A percentile compares a stretch with the other conserved stretches of the same genome.
Conservation (phyloP, 495 filamentous ascomycete genomes). For the Daldinia caldariorum region DNA sequence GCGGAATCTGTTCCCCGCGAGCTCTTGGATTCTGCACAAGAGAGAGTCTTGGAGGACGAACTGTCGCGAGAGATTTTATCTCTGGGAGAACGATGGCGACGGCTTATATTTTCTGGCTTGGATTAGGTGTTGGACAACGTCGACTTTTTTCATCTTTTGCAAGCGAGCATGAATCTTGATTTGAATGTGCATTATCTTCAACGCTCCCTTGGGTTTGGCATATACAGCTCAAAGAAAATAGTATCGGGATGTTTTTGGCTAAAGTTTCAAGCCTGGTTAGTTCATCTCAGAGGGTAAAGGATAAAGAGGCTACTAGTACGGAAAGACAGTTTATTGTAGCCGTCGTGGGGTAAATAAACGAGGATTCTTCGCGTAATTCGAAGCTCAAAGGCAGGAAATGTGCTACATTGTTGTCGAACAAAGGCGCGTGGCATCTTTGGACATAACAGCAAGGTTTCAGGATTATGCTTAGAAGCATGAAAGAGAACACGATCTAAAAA, state of each 20-base stretch:
- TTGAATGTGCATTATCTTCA: not conserved
- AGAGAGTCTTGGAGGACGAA: constrained; percentile 3
- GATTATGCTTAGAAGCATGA: constrained; percentile 3
- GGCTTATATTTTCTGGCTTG: constrained; percentile 11
- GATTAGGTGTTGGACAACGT: not conserved
- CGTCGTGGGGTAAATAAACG: not conserved
- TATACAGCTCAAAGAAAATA: not conserved
- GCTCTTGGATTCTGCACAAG: constrained; percentile 8
- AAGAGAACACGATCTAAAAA: constrained; percentile 4
- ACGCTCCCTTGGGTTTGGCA: not conserved
- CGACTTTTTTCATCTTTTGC: not conserved
- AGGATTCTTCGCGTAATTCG: not conserved
- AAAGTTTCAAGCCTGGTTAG: not conserved
- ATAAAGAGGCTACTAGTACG: not conserved
- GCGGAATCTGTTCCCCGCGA: constrained; percentile 9
- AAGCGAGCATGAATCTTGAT: not conserved
- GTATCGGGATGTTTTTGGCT: no score
- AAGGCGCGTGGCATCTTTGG: not conserved
- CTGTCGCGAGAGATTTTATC: constrained; percentile 20
- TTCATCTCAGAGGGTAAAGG: not conserved
- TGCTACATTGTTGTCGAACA: not conserved
- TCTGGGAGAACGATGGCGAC: constrained; percentile 19
- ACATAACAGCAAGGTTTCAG: not conserved
- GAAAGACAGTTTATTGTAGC: constrained; percentile 3
- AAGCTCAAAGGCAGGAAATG: constrained; percentile 5